These are phyloP conservation scores for Leishmania amazonensis DNA, from an alignment of 208 protist species.

Conservation along the genomic window DNA sequence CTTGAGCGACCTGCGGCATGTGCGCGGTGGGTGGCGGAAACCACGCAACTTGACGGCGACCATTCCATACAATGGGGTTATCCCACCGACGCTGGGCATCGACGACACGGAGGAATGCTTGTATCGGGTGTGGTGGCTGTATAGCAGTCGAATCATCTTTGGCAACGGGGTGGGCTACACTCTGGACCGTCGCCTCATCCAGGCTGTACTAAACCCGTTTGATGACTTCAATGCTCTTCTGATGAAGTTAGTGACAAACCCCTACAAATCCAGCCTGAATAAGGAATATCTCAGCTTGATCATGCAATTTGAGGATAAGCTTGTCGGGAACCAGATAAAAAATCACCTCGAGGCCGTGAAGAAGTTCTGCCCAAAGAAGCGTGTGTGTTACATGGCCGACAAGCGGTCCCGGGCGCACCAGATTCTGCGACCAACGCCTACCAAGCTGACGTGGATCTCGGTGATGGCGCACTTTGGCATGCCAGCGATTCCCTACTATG, in stretches of 20 bases:
- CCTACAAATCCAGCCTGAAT: not conserved
- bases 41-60: not conserved
- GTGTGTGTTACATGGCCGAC: not conserved
- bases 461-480: not conserved
- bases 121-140: not conserved
- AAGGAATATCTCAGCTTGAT: not conserved
- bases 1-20: conserved; percentile 34
- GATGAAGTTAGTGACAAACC: not conserved
- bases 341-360: not conserved
- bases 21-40: not conserved
- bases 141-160: not conserved
- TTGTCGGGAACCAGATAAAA: not conserved
- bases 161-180: not conserved
- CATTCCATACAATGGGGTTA: not conserved
- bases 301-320: not conserved
- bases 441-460: not conserved
- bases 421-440: not conserved
- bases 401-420: not conserved
- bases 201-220: not conserved
- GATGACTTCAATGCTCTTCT: not conserved
- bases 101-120: not conserved
- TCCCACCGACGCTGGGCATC: not conserved
- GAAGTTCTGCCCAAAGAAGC: not conserved
- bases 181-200: not conserved
- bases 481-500: conserved; percentile 3